Evolutionary conservation across 2,329 filamentous ascomycete genomes (phyloP), one percentile per base, ranked within the genome.

Genomic region (Cladosporium sp.): DNA sequence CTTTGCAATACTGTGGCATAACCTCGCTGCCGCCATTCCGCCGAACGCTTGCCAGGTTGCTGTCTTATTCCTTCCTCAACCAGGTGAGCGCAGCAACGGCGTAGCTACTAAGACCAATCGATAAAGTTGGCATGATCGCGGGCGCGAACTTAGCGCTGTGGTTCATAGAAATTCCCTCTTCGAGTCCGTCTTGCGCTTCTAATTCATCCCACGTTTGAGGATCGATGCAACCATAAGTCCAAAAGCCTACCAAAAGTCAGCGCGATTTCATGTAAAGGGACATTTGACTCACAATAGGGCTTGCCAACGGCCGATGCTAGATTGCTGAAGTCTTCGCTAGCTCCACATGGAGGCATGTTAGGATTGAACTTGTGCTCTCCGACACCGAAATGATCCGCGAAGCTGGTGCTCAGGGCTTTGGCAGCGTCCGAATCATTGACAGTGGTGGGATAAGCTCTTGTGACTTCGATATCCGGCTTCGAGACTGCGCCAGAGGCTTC

Each of bases 91-190:
- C 76, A 15, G 69, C 75, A 41, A 73, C 71, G 24, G 74, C 75
- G 71, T 77, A 78, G 14, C 71, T 74, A 68, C 78, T 76, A 1
- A 83, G 76, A 0, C 83, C 87, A 4, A 77, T 78, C 65, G 67
- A 80, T 77, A 89, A 74, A 0, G 87, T 89, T 10, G 86, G 86
- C 73, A 85, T 81, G 30, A 89, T 80, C 0, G 81, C 83, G 4
- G 87, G 87, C 34, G 84, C 83, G 76, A 89, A 89, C 62, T 81
- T 80, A 0, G 85, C 81, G 66, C 81, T 85, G 72, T 90, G 87
- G 70, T 89, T 89, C 0, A 82, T 82, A 0, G 87, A 84, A 18
- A 88, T 81, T 65, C 77, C 76, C 68, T 81, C 77, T 66, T 79
- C 74, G 65, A 68, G 78, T 0, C 82, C 82, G 51, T 82, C 80